Conservation (phyloP, 257 asterid species). For the Salvia miltiorrhiza region DNA sequence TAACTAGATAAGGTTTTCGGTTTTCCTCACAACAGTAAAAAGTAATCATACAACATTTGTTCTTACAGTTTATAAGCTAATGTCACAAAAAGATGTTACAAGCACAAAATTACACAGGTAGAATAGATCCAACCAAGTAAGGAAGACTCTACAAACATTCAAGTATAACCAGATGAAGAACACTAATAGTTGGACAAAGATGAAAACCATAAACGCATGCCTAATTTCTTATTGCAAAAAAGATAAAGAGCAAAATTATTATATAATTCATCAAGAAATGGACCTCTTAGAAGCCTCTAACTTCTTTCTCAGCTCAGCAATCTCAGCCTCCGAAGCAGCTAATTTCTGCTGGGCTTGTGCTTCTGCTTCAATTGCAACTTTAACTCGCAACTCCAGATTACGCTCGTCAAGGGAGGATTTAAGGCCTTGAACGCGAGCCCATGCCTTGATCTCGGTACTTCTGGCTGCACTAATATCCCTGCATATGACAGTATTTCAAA, state of each 20-base stretch:
- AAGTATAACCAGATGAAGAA: constrained; percentile 12
- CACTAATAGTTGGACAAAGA: not conserved
- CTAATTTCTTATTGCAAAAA: not conserved
- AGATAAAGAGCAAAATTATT: not conserved
- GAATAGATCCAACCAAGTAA: not conserved
- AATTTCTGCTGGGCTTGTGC: constrained; percentile 85
- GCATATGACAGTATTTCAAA: constrained; percentile 29
- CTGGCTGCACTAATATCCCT: constrained; percentile 86
- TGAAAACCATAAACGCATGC: not conserved
- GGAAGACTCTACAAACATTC: not conserved
- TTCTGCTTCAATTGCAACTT: constrained; percentile 95
- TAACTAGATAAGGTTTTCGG: not conserved
- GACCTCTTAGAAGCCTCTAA: constrained; percentile 76
- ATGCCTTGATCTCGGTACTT: constrained; percentile 70
- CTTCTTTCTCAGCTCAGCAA: constrained; percentile 86
- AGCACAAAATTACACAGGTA: constrained; percentile 7
- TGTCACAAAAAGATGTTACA: not conserved
- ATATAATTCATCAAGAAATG: not conserved
- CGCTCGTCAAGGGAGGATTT: constrained; percentile 82
- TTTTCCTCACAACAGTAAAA: not conserved
- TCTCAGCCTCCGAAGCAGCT: constrained; percentile 92
- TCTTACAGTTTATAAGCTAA: not conserved
- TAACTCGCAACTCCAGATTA: constrained; percentile 83
- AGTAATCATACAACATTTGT: not conserved
- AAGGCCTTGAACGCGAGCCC: constrained; percentile 81